These are phyloP conservation scores for Sporormia fimetaria DNA, from an alignment of 495 filamentous ascomycete genomes.

Conservation along the genomic window DNA sequence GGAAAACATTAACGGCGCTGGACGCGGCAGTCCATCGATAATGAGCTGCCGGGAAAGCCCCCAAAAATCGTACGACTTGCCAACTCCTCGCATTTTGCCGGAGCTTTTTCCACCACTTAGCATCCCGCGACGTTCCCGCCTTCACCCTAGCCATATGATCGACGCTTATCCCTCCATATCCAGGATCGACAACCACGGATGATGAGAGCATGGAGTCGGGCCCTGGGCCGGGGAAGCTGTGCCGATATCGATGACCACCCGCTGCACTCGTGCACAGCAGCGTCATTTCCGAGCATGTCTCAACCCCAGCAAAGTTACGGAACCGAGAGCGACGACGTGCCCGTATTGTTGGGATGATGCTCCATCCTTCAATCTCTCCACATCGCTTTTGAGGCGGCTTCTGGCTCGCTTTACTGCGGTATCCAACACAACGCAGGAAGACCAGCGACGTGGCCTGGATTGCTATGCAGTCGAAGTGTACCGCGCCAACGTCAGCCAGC, in stretches of 20 bases:
- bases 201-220: conserved; percentile 1
- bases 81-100: conserved; percentile 16
- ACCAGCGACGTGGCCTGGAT: too few relatives aligned
- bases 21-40: conserved; percentile 17
- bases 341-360: too few relatives aligned
- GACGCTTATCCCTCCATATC: conserved; percentile 5
- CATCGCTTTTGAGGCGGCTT: too few relatives aligned
- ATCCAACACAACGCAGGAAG: too few relatives aligned
- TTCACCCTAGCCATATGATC: conserved; percentile 9
- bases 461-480: too few relatives aligned
- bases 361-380: too few relatives aligned
- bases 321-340: too few relatives aligned
- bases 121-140: neutral
- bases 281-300: conserved; percentile 18
- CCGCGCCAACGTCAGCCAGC: too few relatives aligned
- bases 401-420: too few relatives aligned
- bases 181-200: conserved; percentile 8
- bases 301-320: too few relatives aligned
- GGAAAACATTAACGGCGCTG: conserved; percentile 11
- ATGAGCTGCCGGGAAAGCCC: neutral
- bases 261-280: conserved; percentile 7
- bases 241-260: conserved; percentile 10
- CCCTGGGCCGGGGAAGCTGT: neutral
- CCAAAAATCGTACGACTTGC: conserved; percentile 10
- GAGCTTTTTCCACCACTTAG: conserved; percentile 18